Percentiles rank a stretch among this genome's conserved stretches.
Evolutionary conservation across 768 basidiomycete species (phyloP).

Genomic region (Tylopilus intermedius): DNA sequence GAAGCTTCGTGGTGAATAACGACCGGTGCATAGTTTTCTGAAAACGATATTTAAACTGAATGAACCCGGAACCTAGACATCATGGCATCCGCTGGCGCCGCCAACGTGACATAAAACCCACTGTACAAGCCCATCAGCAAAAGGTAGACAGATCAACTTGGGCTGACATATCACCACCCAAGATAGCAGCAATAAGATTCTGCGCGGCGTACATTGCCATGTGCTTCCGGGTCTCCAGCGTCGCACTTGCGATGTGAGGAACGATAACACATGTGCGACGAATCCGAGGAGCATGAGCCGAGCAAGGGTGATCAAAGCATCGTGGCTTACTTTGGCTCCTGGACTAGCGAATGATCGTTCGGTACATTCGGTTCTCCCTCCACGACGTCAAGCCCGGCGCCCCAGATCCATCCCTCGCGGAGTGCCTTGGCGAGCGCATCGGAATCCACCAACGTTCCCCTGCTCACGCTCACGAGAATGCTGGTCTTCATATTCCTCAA

Average conservation of each 20-base stretch:
- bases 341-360: slow-evolving; percentile 73
- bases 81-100: slow-evolving; percentile 43
- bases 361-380: slow-evolving; percentile 83
- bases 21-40: too few species aligned
- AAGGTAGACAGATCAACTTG: slow-evolving; percentile 34
- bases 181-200: slow-evolving; percentile 43
- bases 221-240: slow-evolving; percentile 71
- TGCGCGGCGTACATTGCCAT: slow-evolving; percentile 77
- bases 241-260: slow-evolving; percentile 91
- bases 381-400: slow-evolving; percentile 90
- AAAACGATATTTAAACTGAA: slow-evolving; percentile 36
- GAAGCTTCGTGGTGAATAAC: too few species aligned
- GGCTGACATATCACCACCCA: slow-evolving; percentile 60
- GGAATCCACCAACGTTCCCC: slow-evolving; percentile 88
- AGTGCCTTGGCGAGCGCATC: slow-evolving; percentile 82
- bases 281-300: background rate
- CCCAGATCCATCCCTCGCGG: slow-evolving; percentile 76
- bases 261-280: slow-evolving; percentile 64
- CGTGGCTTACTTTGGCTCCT: slow-evolving; percentile 57
- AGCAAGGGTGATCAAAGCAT: background rate
- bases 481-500: slow-evolving; percentile 81
- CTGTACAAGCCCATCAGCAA: too few species aligned
- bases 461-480: slow-evolving; percentile 77
- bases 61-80: slow-evolving; percentile 52
- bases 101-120: slow-evolving; percentile 65